Conservation (phyloP, 345 rosid species). For the Gossypioides kirkii region DNA sequence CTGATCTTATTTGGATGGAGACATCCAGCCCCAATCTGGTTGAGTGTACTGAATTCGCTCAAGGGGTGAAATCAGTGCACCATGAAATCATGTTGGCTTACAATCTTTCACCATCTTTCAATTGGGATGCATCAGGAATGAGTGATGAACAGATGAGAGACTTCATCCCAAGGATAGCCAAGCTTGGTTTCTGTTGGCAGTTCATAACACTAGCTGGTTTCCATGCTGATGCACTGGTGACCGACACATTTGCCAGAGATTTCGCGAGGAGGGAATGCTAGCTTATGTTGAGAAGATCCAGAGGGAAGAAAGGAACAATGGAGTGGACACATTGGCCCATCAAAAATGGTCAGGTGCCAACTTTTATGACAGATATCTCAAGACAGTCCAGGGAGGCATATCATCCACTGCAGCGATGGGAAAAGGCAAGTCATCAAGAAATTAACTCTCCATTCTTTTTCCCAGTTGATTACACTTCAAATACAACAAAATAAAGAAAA, state of each 20-base stretch:
- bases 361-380: conserved; percentile 82
- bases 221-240: conserved; percentile 88
- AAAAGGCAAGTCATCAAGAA: conserved; percentile 48
- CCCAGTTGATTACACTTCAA: neutral
- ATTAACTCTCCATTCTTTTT: neutral
- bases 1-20: conserved; percentile 94
- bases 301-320: conserved; percentile 90
- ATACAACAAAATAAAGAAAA: neutral
- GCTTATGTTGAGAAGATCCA: conserved; percentile 97
- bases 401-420: conserved; percentile 99
- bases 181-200: conserved; percentile 89
- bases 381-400: conserved; percentile 90
- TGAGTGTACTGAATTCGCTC: conserved; percentile 73
- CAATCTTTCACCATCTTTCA: conserved; percentile 90
- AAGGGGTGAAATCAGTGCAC: conserved; percentile 58
- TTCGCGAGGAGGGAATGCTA: conserved; percentile 74
- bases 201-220: conserved; percentile 92
- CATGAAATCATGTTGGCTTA: conserved; percentile 90
- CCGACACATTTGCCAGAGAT: conserved; percentile 75
- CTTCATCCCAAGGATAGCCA: conserved; percentile 79
- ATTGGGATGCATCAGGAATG: conserved; percentile 98
- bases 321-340: conserved; percentile 90
- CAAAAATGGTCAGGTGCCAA: conserved; percentile 99
- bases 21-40: conserved; percentile 73
- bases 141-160: conserved; percentile 74